Evolutionary conservation across 805 yeast species (phyloP), one percentile per base, ranked within the genome.

Genomic region (Scheffersomyces ergatensis): DNA sequence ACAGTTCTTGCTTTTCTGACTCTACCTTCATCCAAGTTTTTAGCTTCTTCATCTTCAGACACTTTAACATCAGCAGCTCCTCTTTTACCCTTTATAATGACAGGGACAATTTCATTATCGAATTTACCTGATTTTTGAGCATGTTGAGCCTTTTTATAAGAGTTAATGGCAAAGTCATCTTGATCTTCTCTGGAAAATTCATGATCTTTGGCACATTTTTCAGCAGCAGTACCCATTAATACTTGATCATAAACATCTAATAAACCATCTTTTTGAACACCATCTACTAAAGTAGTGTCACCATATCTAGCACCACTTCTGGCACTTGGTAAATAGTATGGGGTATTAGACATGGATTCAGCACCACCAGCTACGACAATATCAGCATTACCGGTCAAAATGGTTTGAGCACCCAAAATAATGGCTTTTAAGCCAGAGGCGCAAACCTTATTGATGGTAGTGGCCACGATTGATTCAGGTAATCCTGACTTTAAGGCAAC

Each of bases 161-260:
- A 87, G 46, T 59, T 69, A 52, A 89, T 74, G 46, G 98, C 98
- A 62, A 77, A 92, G 41, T 82, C 80, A 65, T 92, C 99, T 71
- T 92, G 98, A 45, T 78, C 82, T 50, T 87, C 90, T 63, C 98
- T 84, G 27, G 93, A 57, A 51, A 92, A 61, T 15, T 62, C 62
- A 69, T 88, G 82, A 60, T 89, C 96, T 40, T 71, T 72, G 33
- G 98, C 98, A 72, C 97, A 89, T 64, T 89, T 89, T 70, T 93
- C 99, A 50, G 96, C 99, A 51, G 93, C 89, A 43, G 86, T 86
- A 62, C 99, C 99, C 99, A 93, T 93, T 49, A 95, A 86, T 51
- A 74, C 66, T 50, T 83, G 80, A 53, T 84, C 87, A 70, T 89
- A 93, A 26, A 93, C 98, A 65, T 93, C 99, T 62, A 80, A 76